These are phyloP conservation scores for Rubus idaeus DNA, from an alignment of 306 rosid genomes.

Conservation along the genomic window DNA sequence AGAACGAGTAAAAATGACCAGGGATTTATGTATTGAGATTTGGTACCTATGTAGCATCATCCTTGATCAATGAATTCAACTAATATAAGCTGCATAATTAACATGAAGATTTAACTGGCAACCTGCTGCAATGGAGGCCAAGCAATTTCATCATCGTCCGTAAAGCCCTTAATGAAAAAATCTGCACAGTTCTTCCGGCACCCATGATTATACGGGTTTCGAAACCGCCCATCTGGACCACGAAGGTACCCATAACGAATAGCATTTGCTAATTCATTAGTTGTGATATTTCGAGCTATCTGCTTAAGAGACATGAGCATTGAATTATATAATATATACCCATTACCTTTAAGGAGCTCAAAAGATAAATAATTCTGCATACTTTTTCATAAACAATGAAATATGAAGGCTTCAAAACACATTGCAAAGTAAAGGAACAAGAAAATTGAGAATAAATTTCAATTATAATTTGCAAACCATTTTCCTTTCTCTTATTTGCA, in stretches of 20 bases:
- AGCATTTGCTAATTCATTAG: conserved; percentile 75
- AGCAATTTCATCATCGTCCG: conserved; percentile 64
- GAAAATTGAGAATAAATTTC: neutral
- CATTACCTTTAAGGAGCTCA: conserved; percentile 5
- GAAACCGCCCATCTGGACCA: conserved; percentile 79
- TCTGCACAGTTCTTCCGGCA: conserved; percentile 77
- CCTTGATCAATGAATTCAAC: neutral
- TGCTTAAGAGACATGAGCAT: conserved; percentile 37
- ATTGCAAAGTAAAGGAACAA: neutral
- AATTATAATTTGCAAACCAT: too few species aligned
- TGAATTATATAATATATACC: conserved; percentile 4
- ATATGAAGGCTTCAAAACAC: neutral
- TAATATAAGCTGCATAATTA: conserved; percentile 8
- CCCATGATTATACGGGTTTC: conserved; percentile 81
- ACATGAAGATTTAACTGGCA: conserved; percentile 38
- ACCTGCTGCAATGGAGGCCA: conserved; percentile 78
- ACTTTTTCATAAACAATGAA: neutral
- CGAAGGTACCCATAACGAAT: conserved; percentile 76
- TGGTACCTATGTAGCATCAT: neutral
- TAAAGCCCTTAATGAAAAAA: conserved; percentile 65
- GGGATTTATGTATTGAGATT: neutral
- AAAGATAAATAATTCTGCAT: neutral
- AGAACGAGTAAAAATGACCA: conserved; percentile 9
- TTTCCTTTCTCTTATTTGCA: too few species aligned
- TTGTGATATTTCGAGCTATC: conserved; percentile 92